Base-by-base conservation (phyloP, 2,329 filamentous ascomycete genomes). In the Arthrobotrys musiformis region DNA sequence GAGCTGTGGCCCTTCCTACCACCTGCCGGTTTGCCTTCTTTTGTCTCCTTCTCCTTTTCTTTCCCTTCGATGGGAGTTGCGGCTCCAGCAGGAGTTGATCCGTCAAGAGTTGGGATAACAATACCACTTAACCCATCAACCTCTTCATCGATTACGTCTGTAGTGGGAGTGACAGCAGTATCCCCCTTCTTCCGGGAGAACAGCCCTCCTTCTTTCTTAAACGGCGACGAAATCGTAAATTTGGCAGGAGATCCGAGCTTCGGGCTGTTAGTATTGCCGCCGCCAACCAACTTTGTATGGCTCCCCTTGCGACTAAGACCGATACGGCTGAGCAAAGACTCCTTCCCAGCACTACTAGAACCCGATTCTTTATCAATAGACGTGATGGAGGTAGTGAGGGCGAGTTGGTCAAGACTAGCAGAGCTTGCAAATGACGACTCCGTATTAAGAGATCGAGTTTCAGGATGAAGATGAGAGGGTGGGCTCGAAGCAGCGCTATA, bases 151-250 rank as follows among this genome's bases (percentile, higher is more conserved):
- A 77, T 77, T 4, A 70, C 66, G 30, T 77, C 73, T 1, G 72
- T 44, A 9, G 73, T 77, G 13, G 73, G 73, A 13, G 73, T 77
- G 13, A 60, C 68, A 35, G 68, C 70, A 22, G 46, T 79, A 22
- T 81, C 80, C 15, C 64, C 73, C 33, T 80, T 79, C 52, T 73
- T 78, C 15, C 79, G 44, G 1, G 78, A 68, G 35, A 81, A 81
- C 42, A 81, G 72, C 0, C 80, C 80, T 0, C 80, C 80, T 13
- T 81, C 80, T 35, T 81, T 81, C 73, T 81, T 81, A 68, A 79
- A 81, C 3, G 70, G 77, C n/a, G 79, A 80, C 4, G 79, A 79
- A 17, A 81, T 79, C 33, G 80, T 81, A 37, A 81, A 81, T 70
- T 81, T 81, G 6, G 72, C 67, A 24, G 78, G 80, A 11, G 77